phyloP scores from a whole-genome alignment of 2,329 filamentous ascomycete genomes.

The Diaporthe sp. region DNA sequence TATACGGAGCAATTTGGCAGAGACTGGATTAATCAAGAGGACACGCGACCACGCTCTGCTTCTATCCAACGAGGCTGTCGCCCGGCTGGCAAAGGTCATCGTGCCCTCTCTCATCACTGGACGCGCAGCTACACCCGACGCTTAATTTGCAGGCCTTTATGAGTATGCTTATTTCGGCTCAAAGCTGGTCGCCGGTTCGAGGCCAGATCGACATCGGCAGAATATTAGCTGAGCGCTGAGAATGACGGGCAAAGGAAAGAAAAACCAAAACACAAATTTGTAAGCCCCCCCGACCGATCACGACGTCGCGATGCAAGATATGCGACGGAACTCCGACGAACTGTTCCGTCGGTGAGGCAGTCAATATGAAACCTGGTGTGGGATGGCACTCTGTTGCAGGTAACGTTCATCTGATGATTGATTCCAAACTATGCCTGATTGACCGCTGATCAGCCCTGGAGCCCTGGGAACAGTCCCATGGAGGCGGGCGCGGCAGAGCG shows the following conservation, averaged over 20 bases:
- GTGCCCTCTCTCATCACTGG: not conserved
- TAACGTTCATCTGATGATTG: conserved; percentile 12
- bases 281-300: not conserved
- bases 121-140: not conserved
- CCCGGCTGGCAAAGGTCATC: not conserved
- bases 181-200: not conserved
- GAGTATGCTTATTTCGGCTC: not conserved
- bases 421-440: not conserved
- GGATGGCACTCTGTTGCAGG: conserved; percentile 8
- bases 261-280: not conserved
- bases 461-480: conserved; percentile 2
- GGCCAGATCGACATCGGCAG: not conserved
- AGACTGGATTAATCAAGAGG: not conserved
- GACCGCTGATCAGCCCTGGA: conserved; percentile 20
- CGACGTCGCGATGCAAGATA: not conserved
- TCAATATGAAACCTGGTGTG: conserved; percentile 25
- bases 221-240: not conserved
- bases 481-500: conserved; percentile 1
- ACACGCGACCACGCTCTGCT: not conserved
- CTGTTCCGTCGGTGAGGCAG: conserved; percentile 15
- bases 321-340: not conserved
- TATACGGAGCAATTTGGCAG: not conserved
- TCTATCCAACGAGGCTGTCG: not conserved
- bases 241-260: not conserved
- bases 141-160: not conserved